Evolutionary conservation across 2,329 filamentous ascomycete genomes (phyloP).

Genomic region (Stachybotrys elegans): DNA sequence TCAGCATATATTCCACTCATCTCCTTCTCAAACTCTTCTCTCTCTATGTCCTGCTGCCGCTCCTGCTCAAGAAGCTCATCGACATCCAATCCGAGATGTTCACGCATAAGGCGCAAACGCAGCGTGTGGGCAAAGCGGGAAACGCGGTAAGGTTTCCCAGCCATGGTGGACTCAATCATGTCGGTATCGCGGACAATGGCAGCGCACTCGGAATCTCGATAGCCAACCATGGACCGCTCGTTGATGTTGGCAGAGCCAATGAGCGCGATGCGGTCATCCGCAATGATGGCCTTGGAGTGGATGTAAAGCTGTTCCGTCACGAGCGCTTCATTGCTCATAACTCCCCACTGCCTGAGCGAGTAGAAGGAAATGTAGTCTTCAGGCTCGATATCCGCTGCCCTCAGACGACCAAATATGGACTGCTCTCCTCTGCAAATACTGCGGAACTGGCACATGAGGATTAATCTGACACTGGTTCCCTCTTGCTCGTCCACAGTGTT

Average conservation of each 20-base stretch:
- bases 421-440: slow-evolving; percentile 91
- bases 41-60: slow-evolving; percentile 60
- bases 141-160: slow-evolving; percentile 80
- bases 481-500: slow-evolving; percentile 93
- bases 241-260: slow-evolving; percentile 99
- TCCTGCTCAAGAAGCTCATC: slow-evolving; percentile 84
- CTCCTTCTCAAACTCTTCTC: slow-evolving; percentile 49
- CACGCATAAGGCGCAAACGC: slow-evolving; percentile 89
- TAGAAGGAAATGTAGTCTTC: slow-evolving; percentile 97
- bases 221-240: slow-evolving; percentile 90
- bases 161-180: slow-evolving; percentile 90
- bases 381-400: slow-evolving; percentile 76
- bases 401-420: slow-evolving; percentile 85
- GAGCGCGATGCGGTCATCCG: slow-evolving; percentile 86
- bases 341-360: slow-evolving; percentile 86
- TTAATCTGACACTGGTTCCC: slow-evolving; percentile 88
- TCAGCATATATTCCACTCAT: slow-evolving; percentile 60
- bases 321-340: slow-evolving; percentile 76
- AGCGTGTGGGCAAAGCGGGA: slow-evolving; percentile 90
- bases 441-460: slow-evolving; percentile 94
- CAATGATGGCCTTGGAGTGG: slow-evolving; percentile 93
- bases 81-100: slow-evolving; percentile 93
- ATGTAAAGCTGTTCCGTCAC: slow-evolving; percentile 98
- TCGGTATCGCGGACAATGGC: slow-evolving; percentile 88
- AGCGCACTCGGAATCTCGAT: slow-evolving; percentile 86